These are phyloP conservation scores for Gliomastix tumulicola DNA, from an alignment of 2,329 filamentous ascomycete species.

Conservation along the genomic window DNA sequence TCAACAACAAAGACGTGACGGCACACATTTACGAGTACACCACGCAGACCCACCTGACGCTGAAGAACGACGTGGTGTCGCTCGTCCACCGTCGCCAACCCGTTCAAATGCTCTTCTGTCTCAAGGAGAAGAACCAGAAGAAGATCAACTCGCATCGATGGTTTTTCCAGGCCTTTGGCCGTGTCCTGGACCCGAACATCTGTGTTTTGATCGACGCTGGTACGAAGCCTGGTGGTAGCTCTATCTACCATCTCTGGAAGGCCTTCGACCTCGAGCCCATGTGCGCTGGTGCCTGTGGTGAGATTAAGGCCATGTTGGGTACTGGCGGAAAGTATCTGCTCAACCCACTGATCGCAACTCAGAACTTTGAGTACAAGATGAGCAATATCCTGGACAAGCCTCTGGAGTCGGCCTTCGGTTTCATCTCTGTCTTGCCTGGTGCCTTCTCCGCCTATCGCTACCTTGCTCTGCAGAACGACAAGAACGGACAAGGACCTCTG, in stretches of 20 bases:
- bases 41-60: conserved; percentile 75
- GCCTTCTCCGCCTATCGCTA: conserved; percentile 98
- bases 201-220: conserved; percentile 94
- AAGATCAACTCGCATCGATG: conserved; percentile 99
- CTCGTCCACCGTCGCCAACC: conserved; percentile 82
- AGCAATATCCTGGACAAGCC: conserved; percentile 99
- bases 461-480: conserved; percentile 91
- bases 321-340: conserved; percentile 77
- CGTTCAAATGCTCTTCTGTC: conserved; percentile 93
- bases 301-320: conserved; percentile 97
- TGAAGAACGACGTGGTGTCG: conserved; percentile 84
- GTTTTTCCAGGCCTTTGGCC: conserved; percentile 97
- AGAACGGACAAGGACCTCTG: conserved; percentile 83
- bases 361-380: conserved; percentile 99
- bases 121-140: conserved; percentile 99
- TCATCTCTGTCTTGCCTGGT: conserved; percentile 93
- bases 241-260: conserved; percentile 98
- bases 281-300: conserved; percentile 94
- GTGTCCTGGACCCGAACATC: conserved; percentile 89
- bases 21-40: conserved; percentile 98
- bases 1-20: conserved; percentile 93
- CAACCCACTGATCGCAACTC: conserved; percentile 89
- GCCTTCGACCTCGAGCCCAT: conserved; percentile 96
- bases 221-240: conserved; percentile 88
- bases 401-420: conserved; percentile 92